Percentiles rank a stretch among this genome's conserved stretches.
Evolutionary conservation across 192 early-diverging fungal species (phyloP).

Genomic region (Irineochytrium annulatum): DNA sequence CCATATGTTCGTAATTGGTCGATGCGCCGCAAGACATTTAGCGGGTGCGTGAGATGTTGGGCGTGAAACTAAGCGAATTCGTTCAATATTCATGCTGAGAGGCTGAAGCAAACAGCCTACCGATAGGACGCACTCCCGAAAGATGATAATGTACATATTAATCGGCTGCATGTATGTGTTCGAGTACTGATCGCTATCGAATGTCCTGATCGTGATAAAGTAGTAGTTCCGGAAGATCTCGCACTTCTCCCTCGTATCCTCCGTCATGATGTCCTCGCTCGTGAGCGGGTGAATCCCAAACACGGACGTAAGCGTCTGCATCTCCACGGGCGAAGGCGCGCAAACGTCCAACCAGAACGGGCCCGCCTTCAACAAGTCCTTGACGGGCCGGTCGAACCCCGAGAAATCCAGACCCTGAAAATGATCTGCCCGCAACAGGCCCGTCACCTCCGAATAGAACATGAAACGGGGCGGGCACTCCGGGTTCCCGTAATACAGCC

Average conservation of each 20-base stretch:
- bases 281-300: constrained; percentile 88
- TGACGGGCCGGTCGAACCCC: background rate
- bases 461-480: constrained; percentile 33
- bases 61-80: constrained; percentile 66
- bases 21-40: constrained; percentile 82
- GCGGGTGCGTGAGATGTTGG: constrained; percentile 69
- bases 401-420: constrained; percentile 31
- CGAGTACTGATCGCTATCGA: constrained; percentile 40
- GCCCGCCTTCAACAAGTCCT: constrained; percentile 21
- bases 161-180: constrained; percentile 49
- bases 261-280: constrained; percentile 82
- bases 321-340: constrained; percentile 39
- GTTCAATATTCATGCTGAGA: background rate
- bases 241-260: constrained; percentile 91
- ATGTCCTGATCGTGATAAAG: constrained; percentile 80
- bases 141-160: constrained; percentile 52
- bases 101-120: constrained; percentile 21
- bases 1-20: constrained; percentile 78
- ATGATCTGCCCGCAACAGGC: constrained; percentile 11
- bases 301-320: constrained; percentile 35
- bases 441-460: constrained; percentile 40
- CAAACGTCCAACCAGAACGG: constrained; percentile 55
- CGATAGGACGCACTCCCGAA: constrained; percentile 54
- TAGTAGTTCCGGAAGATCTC: constrained; percentile 89
- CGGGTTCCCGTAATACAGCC: no score